Percentiles rank a stretch among this genome's conserved stretches.
Conservation (phyloP, 257 asterid genomes). For the Ehretia macrophylla region DNA sequence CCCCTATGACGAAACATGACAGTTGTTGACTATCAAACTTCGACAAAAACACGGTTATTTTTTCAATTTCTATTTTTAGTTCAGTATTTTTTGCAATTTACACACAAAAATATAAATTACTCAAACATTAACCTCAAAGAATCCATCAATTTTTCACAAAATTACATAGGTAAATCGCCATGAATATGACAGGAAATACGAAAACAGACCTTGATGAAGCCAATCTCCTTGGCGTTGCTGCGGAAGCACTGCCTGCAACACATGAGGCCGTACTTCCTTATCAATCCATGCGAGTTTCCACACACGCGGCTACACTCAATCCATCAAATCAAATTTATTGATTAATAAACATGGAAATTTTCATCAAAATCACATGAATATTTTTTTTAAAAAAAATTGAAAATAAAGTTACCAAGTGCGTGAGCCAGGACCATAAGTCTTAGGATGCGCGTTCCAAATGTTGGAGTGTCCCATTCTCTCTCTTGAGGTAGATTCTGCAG, state of each 20-base stretch:
- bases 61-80: too few species aligned
- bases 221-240: constrained; percentile 21
- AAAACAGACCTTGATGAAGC: constrained; percentile 24
- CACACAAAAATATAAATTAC: too few species aligned
- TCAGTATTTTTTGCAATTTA: too few species aligned
- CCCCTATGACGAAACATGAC: too few species aligned
- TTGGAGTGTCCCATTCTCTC: constrained; percentile 45
- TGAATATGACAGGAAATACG: too few species aligned
- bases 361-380: too few species aligned
- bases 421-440: constrained; percentile 47
- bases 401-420: constrained; percentile 50
- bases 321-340: background rate
- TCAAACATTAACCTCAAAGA: too few species aligned
- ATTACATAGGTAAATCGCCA: too few species aligned
- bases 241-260: constrained; percentile 27
- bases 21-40: too few species aligned
- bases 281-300: constrained; percentile 20
- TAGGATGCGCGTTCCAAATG: constrained; percentile 49
- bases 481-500: constrained; percentile 9
- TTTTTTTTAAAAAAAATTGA: too few species aligned
- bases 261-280: constrained; percentile 22
- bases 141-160: too few species aligned
- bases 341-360: background rate
- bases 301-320: constrained; percentile 14
- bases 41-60: too few species aligned